These are phyloP conservation scores for Cryptococcus sp. DNA, from an alignment of 1,284 basidiomycete genomes.

Conservation along the genomic window DNA sequence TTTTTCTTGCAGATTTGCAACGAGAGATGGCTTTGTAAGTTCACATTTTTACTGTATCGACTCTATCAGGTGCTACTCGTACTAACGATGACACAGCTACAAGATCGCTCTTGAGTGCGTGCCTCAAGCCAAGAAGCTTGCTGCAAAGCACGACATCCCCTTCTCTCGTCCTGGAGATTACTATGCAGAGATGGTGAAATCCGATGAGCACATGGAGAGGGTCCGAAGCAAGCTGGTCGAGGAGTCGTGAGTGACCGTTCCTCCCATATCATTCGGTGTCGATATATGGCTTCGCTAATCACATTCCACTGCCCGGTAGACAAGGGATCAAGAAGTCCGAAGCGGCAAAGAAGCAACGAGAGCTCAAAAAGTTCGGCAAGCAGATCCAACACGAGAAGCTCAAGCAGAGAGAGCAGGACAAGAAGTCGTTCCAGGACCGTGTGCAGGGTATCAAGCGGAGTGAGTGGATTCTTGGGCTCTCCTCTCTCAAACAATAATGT, in stretches of 20 bases:
- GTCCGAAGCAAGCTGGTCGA: conserved; percentile 89
- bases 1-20: conserved; percentile 66
- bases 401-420: conserved; percentile 69
- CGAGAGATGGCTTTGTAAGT: conserved; percentile 91
- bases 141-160: conserved; percentile 68
- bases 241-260: conserved; percentile 59
- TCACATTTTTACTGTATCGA: background rate
- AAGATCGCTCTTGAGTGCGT: conserved; percentile 89
- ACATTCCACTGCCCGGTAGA: conserved; percentile 29
- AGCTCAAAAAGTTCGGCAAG: conserved; percentile 97
- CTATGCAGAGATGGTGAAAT: conserved; percentile 99
- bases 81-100: conserved; percentile 59
- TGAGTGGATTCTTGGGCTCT: conserved; percentile 54
- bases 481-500: background rate
- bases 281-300: too few species aligned
- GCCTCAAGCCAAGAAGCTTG: conserved; percentile 70
- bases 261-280: background rate
- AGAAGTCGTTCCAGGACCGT: conserved; percentile 84
- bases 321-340: conserved; percentile 89
- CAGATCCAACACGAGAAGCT: conserved; percentile 88
- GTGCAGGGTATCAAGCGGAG: conserved; percentile 84
- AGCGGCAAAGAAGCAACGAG: conserved; percentile 85
- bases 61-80: background rate
- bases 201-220: conserved; percentile 96
- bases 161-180: conserved; percentile 94